Evolutionary conservation across 2,329 filamentous ascomycete species (phyloP).

Genomic region (Ophiocordyceps camponoti-leonardi): DNA sequence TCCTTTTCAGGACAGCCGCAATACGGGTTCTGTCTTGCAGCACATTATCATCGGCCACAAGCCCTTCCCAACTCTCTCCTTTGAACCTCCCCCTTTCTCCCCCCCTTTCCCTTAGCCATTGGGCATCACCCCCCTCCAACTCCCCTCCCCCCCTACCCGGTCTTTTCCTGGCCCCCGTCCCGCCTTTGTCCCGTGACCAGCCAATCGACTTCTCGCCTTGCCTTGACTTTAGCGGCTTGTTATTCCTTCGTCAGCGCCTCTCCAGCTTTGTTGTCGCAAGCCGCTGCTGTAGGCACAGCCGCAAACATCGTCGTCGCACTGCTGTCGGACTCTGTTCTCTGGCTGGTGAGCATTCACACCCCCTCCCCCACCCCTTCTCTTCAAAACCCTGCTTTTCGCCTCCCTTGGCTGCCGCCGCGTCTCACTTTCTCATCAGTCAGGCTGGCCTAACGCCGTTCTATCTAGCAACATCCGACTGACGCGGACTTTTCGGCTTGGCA

Average conservation of each 20-base stretch:
- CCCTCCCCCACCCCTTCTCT: constrained; percentile 4
- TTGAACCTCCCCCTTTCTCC: background rate
- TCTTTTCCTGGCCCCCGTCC: background rate
- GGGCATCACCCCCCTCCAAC: background rate
- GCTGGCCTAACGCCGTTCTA: background rate
- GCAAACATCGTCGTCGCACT: constrained; percentile 1
- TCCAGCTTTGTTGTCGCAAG: background rate
- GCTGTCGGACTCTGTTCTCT: background rate
- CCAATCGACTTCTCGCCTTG: constrained; percentile 6
- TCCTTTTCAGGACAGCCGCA: background rate
- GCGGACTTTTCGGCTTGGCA: background rate
- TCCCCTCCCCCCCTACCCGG: background rate
- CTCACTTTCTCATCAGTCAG: background rate
- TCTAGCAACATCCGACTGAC: background rate
- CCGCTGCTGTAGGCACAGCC: constrained; percentile 1
- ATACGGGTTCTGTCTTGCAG: background rate
- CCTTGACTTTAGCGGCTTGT: constrained; percentile 2
- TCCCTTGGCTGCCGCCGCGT: background rate
- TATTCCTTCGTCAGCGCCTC: background rate
- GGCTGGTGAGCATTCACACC: constrained; percentile 1
- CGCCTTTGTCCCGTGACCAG: constrained; percentile 2
- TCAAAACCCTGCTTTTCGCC: background rate
- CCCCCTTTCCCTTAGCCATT: background rate
- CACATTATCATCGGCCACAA: background rate
- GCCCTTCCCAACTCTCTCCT: background rate